phyloP scores from a whole-genome alignment of 1,284 basidiomycete species.

The Cryptococcus sp. region DNA sequence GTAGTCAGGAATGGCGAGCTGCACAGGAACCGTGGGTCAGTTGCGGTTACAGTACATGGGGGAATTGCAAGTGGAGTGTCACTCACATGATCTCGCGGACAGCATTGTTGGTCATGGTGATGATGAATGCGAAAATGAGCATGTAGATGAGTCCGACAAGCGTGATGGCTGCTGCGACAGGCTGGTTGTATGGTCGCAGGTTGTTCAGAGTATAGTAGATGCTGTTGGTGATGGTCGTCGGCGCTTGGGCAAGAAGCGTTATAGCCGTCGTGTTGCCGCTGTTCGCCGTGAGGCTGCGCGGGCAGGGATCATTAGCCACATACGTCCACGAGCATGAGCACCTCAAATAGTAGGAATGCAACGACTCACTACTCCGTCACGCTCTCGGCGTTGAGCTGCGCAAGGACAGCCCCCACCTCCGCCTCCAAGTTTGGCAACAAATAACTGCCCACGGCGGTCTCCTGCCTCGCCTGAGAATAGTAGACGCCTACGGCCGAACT shows the following conservation, averaged over 20 bases:
- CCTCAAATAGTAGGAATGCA: background rate
- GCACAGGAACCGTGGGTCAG: background rate
- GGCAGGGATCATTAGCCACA: background rate
- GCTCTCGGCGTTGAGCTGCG: conserved; percentile 31
- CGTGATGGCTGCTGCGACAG: conserved; percentile 70
- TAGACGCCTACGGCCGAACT: conserved; percentile 38
- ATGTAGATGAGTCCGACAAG: conserved; percentile 71
- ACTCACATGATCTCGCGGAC: conserved; percentile 54
- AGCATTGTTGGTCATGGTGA: conserved; percentile 56
- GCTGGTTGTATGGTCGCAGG: conserved; percentile 64
- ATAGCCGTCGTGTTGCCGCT: conserved; percentile 56
- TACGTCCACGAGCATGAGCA: background rate
- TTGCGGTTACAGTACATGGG: background rate
- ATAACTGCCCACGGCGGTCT: conserved; percentile 49
- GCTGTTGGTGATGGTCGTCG: conserved; percentile 61
- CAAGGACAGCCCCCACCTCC: conserved; percentile 33
- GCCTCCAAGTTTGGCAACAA: conserved; percentile 43
- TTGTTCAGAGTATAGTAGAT: conserved; percentile 62
- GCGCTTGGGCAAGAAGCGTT: conserved; percentile 60
- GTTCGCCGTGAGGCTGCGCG: conserved; percentile 34
- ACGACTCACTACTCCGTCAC: conserved; percentile 37
- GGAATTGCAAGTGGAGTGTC: background rate
- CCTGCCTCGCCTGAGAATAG: conserved; percentile 53
- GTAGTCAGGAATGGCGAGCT: conserved; percentile 58
- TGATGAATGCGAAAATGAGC: conserved; percentile 57